Evolutionary conservation across 163 green algal species (phyloP).

Genomic region (Prototheca stagnorum): DNA sequence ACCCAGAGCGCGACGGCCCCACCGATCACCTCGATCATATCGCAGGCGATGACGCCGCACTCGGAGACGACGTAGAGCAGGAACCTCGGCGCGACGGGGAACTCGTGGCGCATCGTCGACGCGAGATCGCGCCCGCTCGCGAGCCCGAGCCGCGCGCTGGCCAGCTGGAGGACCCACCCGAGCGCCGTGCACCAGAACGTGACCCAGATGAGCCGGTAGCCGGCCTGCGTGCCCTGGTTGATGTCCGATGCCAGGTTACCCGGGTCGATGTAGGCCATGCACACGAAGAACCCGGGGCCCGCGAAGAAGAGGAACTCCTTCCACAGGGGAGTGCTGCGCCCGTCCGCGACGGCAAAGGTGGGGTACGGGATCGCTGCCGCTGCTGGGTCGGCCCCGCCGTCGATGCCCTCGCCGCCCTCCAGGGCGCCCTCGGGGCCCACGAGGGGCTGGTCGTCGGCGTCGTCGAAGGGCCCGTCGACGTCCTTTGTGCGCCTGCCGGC

Average conservation of each 20-base stretch:
- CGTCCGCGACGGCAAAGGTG: not conserved
- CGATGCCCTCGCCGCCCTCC: too few species aligned
- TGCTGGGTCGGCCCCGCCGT: too few species aligned
- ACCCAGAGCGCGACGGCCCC: slow-evolving; percentile 31
- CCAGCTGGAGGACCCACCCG: slow-evolving; percentile 55
- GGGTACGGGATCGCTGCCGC: too few species aligned
- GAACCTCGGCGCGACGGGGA: not conserved
- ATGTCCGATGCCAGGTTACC: slow-evolving; percentile 69
- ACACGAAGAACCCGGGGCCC: not conserved
- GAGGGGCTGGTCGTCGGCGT: too few species aligned
- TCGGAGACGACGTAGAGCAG: slow-evolving; percentile 1
- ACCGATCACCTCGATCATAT: slow-evolving; percentile 21
- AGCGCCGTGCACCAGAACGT: slow-evolving; percentile 48
- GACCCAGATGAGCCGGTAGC: slow-evolving; percentile 60
- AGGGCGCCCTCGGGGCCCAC: too few species aligned
- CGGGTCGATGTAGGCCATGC: slow-evolving; percentile 32
- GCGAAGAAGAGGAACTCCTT: not conserved
- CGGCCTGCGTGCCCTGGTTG: slow-evolving; percentile 47
- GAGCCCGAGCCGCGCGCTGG: slow-evolving; percentile 57
- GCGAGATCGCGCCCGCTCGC: slow-evolving; percentile 54
- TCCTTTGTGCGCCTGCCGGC: too few species aligned
- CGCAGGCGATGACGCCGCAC: slow-evolving; percentile 2
- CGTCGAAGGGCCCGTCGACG: too few species aligned
- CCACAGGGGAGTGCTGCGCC: not conserved
- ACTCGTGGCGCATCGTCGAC: slow-evolving; percentile 20